phyloP scores from a whole-genome alignment of 2,329 filamentous ascomycete species.

The Ophiocordyceps australis region DNA sequence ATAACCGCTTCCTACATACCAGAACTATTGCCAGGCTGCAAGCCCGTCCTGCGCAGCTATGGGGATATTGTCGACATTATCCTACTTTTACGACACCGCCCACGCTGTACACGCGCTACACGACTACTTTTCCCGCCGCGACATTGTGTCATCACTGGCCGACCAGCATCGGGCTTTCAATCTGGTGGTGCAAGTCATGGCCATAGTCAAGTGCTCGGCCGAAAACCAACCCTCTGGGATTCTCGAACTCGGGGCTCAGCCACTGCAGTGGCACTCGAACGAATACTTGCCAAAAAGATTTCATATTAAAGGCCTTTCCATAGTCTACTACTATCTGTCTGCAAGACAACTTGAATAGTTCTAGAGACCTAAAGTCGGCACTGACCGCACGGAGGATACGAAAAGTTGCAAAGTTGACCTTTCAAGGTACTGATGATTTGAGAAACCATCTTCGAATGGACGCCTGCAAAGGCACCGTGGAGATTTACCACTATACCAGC shows the following conservation, averaged over 20 bases:
- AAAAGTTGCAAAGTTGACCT: neutral
- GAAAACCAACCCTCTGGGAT: neutral
- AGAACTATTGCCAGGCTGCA: neutral
- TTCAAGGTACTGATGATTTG: constrained; percentile 1
- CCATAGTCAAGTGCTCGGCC: constrained; percentile 1
- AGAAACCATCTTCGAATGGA: constrained; percentile 1
- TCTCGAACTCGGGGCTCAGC: constrained; percentile 1
- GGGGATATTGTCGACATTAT: neutral
- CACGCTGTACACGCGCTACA: neutral
- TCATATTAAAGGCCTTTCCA: constrained; percentile 1
- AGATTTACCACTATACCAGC: constrained; percentile 2
- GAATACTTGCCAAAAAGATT: neutral
- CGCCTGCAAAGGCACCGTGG: neutral
- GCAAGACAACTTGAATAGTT: neutral
- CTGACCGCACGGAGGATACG: neutral
- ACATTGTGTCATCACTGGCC: neutral
- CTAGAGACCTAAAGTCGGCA: neutral
- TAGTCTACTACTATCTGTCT: neutral
- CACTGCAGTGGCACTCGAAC: neutral
- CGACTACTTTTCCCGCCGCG: neutral
- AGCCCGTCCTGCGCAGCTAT: neutral
- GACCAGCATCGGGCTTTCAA: constrained; percentile 1
- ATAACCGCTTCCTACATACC: neutral
- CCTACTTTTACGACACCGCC: neutral
- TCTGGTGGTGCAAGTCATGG: constrained; percentile 1